Evolutionary conservation across 1,139 yeast genomes (phyloP).

Genomic region (Taphrina communis): DNA sequence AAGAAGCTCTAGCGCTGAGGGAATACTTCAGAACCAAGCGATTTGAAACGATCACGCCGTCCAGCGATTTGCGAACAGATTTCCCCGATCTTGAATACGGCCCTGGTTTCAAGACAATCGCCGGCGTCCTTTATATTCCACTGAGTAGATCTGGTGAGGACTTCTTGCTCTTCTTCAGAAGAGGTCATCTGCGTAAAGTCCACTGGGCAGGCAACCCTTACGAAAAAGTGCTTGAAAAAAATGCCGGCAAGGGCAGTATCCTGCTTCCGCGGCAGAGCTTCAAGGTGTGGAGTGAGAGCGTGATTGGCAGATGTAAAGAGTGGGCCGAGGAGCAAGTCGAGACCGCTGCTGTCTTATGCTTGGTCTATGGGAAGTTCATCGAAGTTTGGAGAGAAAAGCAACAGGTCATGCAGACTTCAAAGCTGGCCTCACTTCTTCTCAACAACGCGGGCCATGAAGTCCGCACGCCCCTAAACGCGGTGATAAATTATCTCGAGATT

Average conservation of each 20-base stretch:
- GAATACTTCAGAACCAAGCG: conserved; percentile 33
- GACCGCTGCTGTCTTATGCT: conserved; percentile 38
- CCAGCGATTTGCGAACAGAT: conserved; percentile 30
- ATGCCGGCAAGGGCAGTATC: conserved; percentile 8
- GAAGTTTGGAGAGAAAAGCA: conserved; percentile 39
- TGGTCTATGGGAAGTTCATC: conserved; percentile 40
- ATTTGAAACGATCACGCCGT: conserved; percentile 34
- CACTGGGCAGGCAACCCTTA: conserved; percentile 42
- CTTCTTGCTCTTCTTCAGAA: conserved; percentile 35
- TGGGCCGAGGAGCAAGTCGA: conserved; percentile 40
- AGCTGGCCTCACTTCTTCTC: conserved; percentile 56
- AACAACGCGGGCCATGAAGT: conserved; percentile 93
- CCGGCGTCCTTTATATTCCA: conserved; percentile 40
- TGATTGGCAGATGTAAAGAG: conserved; percentile 32
- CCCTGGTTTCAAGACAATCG: conserved; percentile 36
- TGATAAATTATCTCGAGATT: conserved; percentile 54
- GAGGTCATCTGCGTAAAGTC: conserved; percentile 36
- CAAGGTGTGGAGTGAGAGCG: conserved; percentile 41
- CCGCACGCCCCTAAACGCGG: conserved; percentile 91
- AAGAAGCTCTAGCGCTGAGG: conserved; percentile 35
- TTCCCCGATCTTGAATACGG: conserved; percentile 34
- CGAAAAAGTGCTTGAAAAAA: conserved; percentile 37
- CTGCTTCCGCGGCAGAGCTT: conserved; percentile 41
- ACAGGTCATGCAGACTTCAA: conserved; percentile 36
- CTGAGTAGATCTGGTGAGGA: conserved; percentile 35